Conservation (phyloP, 2,329 filamentous ascomycete species). For the Xylaria sp. region DNA sequence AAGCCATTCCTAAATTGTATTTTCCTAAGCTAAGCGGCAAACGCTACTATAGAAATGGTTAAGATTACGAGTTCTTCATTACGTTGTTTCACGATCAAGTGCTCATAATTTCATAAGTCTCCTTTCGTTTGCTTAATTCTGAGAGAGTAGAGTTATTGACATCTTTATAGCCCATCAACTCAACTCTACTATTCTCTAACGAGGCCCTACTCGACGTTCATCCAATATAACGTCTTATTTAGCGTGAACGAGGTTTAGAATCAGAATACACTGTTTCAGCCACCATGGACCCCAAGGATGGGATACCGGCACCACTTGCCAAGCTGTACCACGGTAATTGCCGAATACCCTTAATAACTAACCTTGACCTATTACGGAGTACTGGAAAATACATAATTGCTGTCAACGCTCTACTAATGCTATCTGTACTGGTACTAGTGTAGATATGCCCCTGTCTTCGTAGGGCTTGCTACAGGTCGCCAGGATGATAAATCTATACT, state of each 20-base stretch:
- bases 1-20: not conserved
- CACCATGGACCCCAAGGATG: no score
- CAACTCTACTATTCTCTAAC: not conserved
- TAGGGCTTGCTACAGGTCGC: no score
- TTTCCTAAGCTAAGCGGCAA: not conserved
- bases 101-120: not conserved
- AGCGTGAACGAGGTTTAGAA: not conserved
- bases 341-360: not conserved
- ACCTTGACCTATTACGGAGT: not conserved
- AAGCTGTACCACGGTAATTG: conserved; percentile 1
- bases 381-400: not conserved
- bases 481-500: no score
- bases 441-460: not conserved
- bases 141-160: not conserved
- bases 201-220: not conserved
- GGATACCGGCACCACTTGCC: conserved; percentile 3
- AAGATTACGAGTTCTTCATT: no score
- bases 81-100: not conserved
- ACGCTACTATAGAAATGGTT: no score
- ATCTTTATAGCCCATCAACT: not conserved
- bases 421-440: not conserved
- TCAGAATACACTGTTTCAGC: not conserved
- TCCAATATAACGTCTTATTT: not conserved
- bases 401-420: not conserved
- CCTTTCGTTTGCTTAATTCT: not conserved